phyloP scores from a whole-genome alignment of 163 green algal genomes.

The Prototheca wickerhamii region DNA sequence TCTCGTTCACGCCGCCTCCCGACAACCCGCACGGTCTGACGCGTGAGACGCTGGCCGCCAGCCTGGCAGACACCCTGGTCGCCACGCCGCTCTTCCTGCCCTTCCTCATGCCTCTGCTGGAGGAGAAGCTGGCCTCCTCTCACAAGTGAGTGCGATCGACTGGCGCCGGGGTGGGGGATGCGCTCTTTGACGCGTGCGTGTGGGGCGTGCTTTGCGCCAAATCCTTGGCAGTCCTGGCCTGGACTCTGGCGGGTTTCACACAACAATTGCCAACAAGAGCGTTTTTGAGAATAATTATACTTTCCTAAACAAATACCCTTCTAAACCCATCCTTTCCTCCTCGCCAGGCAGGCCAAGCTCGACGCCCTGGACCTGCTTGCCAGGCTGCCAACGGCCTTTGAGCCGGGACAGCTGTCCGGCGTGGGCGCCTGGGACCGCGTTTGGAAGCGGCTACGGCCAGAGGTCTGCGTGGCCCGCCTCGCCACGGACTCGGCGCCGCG shows the following conservation, averaged over 20 bases:
- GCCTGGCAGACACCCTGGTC: slow-evolving; percentile 42
- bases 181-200: too few species aligned
- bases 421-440: not conserved
- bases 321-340: not conserved
- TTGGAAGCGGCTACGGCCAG: not conserved
- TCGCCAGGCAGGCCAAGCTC: slow-evolving; percentile 38
- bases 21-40: slow-evolving; percentile 45
- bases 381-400: not conserved
- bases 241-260: too few species aligned
- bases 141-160: slow-evolving; percentile 38
- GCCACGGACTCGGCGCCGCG: too few species aligned
- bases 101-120: slow-evolving; percentile 53
- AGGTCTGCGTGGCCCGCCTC: not conserved
- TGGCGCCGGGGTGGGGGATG: not conserved
- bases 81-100: slow-evolving; percentile 47
- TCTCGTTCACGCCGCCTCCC: slow-evolving; percentile 38
- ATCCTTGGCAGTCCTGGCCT: too few species aligned
- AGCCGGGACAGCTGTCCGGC: not conserved
- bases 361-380: slow-evolving; percentile 30
- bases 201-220: too few species aligned
- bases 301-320: not conserved
- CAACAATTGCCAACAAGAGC: too few species aligned
- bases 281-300: too few species aligned
- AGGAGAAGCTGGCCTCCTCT: slow-evolving; percentile 69
- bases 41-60: slow-evolving; percentile 40